Conservation (phyloP, 257 asterid species). For the Petunia axillaris region DNA sequence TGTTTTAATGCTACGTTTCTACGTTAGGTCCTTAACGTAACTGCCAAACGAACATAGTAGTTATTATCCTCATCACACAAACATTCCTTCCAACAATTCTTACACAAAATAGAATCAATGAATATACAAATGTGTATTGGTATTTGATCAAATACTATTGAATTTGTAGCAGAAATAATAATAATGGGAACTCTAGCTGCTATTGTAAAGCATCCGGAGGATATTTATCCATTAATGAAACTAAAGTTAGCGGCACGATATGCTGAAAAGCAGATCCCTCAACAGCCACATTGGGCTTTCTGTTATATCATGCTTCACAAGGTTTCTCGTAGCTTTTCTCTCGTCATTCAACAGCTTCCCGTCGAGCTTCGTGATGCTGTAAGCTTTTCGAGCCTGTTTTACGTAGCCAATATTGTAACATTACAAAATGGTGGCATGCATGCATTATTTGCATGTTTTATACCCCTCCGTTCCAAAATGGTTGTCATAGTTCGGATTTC, state of each 20-base stretch:
- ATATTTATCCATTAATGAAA: constrained; percentile 81
- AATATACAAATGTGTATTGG: not conserved
- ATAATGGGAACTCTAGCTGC: constrained; percentile 74
- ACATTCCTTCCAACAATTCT: not conserved
- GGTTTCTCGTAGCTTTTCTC: constrained; percentile 88
- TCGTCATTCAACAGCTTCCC: constrained; percentile 92
- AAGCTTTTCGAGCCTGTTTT: no score
- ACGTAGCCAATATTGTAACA: no score
- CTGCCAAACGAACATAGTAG: not conserved
- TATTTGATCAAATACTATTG: not conserved
- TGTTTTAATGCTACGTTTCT: not conserved
- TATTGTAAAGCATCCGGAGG: constrained; percentile 82
- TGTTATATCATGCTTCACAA: constrained; percentile 85
- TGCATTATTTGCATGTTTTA: no score
- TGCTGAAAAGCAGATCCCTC: constrained; percentile 89
- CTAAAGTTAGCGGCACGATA: constrained; percentile 66
- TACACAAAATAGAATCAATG: not conserved
- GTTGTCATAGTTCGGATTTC: no score
- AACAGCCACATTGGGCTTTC: constrained; percentile 94
- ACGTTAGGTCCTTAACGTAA: not conserved
- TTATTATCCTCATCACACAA: not conserved
- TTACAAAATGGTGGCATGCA: no score
- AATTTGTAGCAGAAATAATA: not conserved
- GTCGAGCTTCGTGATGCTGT: constrained; percentile 95
- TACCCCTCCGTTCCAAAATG: no score